These are phyloP conservation scores for Penicillium chermesinum DNA, from an alignment of 495 filamentous ascomycete genomes.

Conservation along the genomic window DNA sequence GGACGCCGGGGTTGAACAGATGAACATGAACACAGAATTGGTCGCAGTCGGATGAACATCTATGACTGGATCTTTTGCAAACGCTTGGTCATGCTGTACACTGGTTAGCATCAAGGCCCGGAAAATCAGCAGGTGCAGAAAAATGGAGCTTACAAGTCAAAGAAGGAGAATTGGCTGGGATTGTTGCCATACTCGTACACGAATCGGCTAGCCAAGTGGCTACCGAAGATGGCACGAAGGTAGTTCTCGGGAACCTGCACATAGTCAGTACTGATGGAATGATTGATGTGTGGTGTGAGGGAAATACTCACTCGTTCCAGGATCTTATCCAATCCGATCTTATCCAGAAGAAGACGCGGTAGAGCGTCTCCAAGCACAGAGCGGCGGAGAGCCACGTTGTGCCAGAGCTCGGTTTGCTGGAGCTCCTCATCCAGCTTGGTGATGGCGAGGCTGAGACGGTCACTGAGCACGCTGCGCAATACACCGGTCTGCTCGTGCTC, in stretches of 20 bases:
- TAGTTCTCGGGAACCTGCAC: slow-evolving; percentile 82
- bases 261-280: slow-evolving; percentile 27
- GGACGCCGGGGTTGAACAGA: not conserved
- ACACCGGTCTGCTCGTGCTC: slow-evolving; percentile 80
- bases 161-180: slow-evolving; percentile 96
- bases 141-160: slow-evolving; percentile 75
- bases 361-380: slow-evolving; percentile 81
- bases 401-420: slow-evolving; percentile 87
- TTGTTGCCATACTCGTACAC: slow-evolving; percentile 90
- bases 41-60: not conserved
- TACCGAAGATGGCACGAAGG: slow-evolving; percentile 90
- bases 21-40: slow-evolving; percentile 5
- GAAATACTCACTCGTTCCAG: slow-evolving; percentile 58
- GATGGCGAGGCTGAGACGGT: slow-evolving; percentile 84
- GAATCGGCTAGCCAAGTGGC: slow-evolving; percentile 89
- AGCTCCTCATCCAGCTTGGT: slow-evolving; percentile 93
- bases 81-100: slow-evolving; percentile 51
- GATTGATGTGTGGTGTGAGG: not conserved
- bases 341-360: slow-evolving; percentile 74
- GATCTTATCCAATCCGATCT: slow-evolving; percentile 86
- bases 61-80: slow-evolving; percentile 33
- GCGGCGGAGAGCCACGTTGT: slow-evolving; percentile 69
- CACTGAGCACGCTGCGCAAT: slow-evolving; percentile 76
- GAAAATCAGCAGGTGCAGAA: not conserved
- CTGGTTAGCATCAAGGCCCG: slow-evolving; percentile 14